Conservation (phyloP, 192 early-diverging fungal species). For the Jimgerdemannia lactiflua region DNA sequence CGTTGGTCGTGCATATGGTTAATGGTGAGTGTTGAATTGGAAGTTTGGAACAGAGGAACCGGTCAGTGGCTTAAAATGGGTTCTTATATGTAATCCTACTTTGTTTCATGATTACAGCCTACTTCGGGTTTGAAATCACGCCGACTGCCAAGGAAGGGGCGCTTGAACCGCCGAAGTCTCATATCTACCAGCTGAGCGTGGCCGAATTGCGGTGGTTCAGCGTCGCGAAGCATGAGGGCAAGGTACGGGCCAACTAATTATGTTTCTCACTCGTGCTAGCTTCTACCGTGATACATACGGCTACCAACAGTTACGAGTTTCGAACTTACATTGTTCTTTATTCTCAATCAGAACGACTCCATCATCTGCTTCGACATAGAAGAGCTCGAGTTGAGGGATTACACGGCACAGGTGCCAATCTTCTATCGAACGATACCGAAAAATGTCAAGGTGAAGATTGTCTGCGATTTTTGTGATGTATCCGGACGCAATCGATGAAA, state of each 20-base stretch:
- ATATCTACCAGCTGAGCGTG: conserved; percentile 20
- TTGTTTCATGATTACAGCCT: conserved; percentile 14
- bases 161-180: conserved; percentile 21
- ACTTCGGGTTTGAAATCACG: conserved; percentile 29
- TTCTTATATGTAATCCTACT: too few relatives aligned
- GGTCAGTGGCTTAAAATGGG: background rate
- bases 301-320: too few relatives aligned
- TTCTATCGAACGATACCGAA: conserved; percentile 45
- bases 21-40: conserved; percentile 20
- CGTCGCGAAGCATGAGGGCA: conserved; percentile 46
- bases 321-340: background rate
- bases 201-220: conserved; percentile 46
- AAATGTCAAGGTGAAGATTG: conserved; percentile 31
- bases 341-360: conserved; percentile 34
- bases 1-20: conserved; percentile 26
- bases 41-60: too few relatives aligned
- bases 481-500: background rate
- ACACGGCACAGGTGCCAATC: conserved; percentile 20
- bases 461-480: background rate
- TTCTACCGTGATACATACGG: too few relatives aligned
- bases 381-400: conserved; percentile 38
- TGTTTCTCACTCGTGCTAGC: too few relatives aligned
- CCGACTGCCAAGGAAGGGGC: conserved; percentile 14
- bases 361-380: conserved; percentile 50
- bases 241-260: conserved; percentile 17